Evolutionary conservation across 164 flowering plant species (phyloP).

Genomic region (Magnolia changhungtana): DNA sequence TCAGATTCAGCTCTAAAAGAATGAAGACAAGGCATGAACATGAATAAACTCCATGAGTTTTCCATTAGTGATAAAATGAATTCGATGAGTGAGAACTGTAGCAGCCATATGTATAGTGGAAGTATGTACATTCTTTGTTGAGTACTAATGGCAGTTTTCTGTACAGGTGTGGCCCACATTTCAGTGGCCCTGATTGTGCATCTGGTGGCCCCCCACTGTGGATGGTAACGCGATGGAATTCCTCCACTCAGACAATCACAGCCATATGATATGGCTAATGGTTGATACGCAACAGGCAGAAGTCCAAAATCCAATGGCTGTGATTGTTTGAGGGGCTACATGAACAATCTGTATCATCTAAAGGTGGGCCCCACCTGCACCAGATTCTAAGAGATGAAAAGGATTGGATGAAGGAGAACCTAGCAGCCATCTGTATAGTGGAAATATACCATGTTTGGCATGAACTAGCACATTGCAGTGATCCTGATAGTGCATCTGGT

Average conservation of each 20-base stretch:
- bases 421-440: not conserved
- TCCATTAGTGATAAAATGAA: not conserved
- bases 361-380: too few relatives aligned
- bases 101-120: not conserved
- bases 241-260: too few relatives aligned
- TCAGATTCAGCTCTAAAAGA: not conserved
- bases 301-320: too few relatives aligned
- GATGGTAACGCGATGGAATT: too few relatives aligned
- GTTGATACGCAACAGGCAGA: too few relatives aligned
- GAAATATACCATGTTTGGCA: not conserved
- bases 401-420: not conserved
- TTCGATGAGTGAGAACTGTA: not conserved
- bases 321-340: too few relatives aligned
- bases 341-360: too few relatives aligned
- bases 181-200: not conserved
- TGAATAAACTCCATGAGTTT: not conserved
- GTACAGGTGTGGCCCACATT: not conserved
- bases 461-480: not conserved
- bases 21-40: not conserved
- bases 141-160: not conserved
- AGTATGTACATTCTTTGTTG: not conserved
- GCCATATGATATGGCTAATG: too few relatives aligned
- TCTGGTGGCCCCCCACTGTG: too few relatives aligned
- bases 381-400: not conserved
- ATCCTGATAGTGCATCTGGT: too few relatives aligned